Conservation (phyloP, 2,329 filamentous ascomycete genomes). For the Chaetomiaceae sp. region DNA sequence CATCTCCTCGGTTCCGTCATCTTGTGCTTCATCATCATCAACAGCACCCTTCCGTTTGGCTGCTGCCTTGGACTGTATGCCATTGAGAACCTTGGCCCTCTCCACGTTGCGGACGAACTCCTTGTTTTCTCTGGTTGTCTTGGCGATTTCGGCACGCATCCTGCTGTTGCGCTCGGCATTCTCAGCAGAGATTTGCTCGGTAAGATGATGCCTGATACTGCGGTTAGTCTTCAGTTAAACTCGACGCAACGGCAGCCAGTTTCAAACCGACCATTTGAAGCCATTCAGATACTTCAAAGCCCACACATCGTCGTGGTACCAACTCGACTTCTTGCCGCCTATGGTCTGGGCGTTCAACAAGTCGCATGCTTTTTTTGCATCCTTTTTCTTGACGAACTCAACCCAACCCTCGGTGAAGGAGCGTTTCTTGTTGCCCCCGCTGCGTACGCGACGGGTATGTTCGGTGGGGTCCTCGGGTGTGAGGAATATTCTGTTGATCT, state of each 20-base stretch:
- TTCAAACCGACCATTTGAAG: slow-evolving; percentile 69
- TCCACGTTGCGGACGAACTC: slow-evolving; percentile 76
- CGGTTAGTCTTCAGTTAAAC: background rate
- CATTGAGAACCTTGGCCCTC: slow-evolving; percentile 71
- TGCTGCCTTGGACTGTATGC: slow-evolving; percentile 61
- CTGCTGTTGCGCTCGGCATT: slow-evolving; percentile 73
- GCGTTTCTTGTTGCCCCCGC: slow-evolving; percentile 78
- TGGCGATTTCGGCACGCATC: slow-evolving; percentile 72
- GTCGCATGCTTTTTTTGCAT: slow-evolving; percentile 72
- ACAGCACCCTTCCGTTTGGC: slow-evolving; percentile 35
- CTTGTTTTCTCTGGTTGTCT: slow-evolving; percentile 74
- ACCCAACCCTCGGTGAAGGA: slow-evolving; percentile 84
- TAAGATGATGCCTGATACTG: slow-evolving; percentile 19
- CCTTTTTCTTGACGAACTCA: slow-evolving; percentile 70
- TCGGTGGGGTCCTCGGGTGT: slow-evolving; percentile 67
- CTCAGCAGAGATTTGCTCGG: slow-evolving; percentile 72
- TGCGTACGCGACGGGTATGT: slow-evolving; percentile 62
- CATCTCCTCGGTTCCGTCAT: slow-evolving; percentile 29
- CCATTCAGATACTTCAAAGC: slow-evolving; percentile 75
- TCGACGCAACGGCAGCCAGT: slow-evolving; percentile 19
- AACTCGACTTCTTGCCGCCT: slow-evolving; percentile 77
- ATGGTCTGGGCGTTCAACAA: slow-evolving; percentile 73
- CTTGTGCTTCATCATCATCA: slow-evolving; percentile 36
- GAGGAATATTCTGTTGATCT: slow-evolving; percentile 73
- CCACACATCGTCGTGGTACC: slow-evolving; percentile 85